A percentile compares a stretch with the other conserved stretches of the same genome.
These are phyloP conservation scores for Suhomyces pyralidae DNA, from an alignment of 805 yeast genomes.

Conservation along the genomic window DNA sequence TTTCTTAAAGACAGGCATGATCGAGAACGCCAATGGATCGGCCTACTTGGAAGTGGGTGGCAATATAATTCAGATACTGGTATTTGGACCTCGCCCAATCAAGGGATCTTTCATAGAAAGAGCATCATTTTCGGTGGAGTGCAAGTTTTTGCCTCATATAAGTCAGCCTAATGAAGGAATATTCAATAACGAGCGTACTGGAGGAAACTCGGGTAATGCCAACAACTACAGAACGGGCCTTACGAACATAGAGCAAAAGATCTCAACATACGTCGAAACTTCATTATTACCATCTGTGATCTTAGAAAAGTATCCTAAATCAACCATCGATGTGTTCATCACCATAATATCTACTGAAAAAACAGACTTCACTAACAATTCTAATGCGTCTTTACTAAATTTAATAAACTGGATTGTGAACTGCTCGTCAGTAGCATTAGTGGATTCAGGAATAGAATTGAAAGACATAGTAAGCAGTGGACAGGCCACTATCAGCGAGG, in stretches of 20 bases:
- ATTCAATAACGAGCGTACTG: conserved; percentile 21
- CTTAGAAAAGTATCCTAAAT: conserved; percentile 80
- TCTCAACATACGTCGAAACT: conserved; percentile 51
- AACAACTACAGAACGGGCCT: conserved; percentile 31
- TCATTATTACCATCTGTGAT: conserved; percentile 52
- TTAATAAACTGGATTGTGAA: conserved; percentile 54
- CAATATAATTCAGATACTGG: conserved; percentile 61
- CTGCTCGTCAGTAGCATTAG: conserved; percentile 67
- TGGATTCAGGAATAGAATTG: conserved; percentile 81
- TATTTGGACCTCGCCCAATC: conserved; percentile 88
- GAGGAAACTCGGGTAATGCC: conserved; percentile 10
- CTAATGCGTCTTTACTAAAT: conserved; percentile 32
- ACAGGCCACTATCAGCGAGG: conserved; percentile 26
- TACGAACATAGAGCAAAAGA: conserved; percentile 43
- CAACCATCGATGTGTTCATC: conserved; percentile 77
- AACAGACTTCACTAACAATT: conserved; percentile 7
- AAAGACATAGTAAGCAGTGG: conserved; percentile 74
- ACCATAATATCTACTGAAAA: conserved; percentile 54
- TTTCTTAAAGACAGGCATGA: conserved; percentile 61
- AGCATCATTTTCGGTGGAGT: conserved; percentile 63
- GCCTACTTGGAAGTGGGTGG: conserved; percentile 69
- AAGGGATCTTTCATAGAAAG: conserved; percentile 67
- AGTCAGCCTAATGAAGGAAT: conserved; percentile 36
- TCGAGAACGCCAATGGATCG: conserved; percentile 78
- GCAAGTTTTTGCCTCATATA: conserved; percentile 50